Conservation (phyloP, 768 basidiomycete genomes). For the Russula vinacea region DNA sequence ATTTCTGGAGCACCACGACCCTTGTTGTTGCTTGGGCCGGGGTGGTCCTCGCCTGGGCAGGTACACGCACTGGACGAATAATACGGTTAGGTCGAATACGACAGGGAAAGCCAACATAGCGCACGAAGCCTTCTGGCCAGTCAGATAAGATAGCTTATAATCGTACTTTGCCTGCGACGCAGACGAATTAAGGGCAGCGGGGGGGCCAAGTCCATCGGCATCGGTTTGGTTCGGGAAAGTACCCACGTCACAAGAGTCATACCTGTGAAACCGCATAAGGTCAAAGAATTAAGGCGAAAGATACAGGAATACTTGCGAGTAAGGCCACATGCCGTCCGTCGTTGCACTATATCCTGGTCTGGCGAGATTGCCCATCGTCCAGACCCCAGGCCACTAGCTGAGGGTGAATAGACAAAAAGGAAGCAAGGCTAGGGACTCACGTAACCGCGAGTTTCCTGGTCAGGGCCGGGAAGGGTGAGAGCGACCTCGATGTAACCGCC, state of each 20-base stretch:
- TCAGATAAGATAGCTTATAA: constrained; percentile 64
- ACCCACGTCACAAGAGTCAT: constrained; percentile 56
- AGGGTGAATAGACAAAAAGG: background rate
- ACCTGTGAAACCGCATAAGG: constrained; percentile 36
- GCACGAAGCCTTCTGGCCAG: constrained; percentile 73
- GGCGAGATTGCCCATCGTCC: constrained; percentile 88
- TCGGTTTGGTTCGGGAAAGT: constrained; percentile 53
- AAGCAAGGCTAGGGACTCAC: constrained; percentile 35
- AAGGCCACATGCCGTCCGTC: constrained; percentile 82
- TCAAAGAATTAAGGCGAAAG: background rate
- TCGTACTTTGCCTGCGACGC: constrained; percentile 52
- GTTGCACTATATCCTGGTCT: constrained; percentile 77
- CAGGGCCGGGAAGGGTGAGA: constrained; percentile 56
- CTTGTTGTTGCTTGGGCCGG: constrained; percentile 51
- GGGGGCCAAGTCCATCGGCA: constrained; percentile 50
- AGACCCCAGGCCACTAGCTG: constrained; percentile 74
- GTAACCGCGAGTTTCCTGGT: constrained; percentile 48
- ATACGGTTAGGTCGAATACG: background rate
- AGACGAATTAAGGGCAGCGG: constrained; percentile 55
- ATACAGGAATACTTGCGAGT: constrained; percentile 50
- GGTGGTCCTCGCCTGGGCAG: constrained; percentile 72
- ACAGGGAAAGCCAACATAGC: constrained; percentile 30
- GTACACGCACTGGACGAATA: constrained; percentile 57
- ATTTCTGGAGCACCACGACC: constrained; percentile 82
- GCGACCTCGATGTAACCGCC: constrained; percentile 70